Conservation (phyloP, 306 rosid species). For the Lathyrus sativus region DNA sequence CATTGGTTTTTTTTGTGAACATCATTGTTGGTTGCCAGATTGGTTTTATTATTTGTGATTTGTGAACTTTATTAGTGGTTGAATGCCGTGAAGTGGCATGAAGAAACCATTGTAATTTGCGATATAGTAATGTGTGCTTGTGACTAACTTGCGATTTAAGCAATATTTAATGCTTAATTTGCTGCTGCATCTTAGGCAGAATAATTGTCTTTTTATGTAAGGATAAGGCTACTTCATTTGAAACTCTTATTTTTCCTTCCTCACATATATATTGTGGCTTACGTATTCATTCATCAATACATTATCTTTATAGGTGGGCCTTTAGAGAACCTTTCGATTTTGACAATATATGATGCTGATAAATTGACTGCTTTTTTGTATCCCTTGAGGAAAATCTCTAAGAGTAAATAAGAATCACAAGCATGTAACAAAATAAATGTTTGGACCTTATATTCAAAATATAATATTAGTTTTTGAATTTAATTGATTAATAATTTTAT, state of each 20-base stretch:
- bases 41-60: conserved; percentile 3
- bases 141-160: not conserved
- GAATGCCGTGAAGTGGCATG: conserved; percentile 11
- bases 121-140: not conserved
- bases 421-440: not conserved
- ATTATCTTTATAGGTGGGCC: not conserved
- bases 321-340: not conserved
- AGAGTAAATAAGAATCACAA: not conserved
- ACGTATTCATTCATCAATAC: not conserved
- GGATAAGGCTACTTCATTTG: not conserved
- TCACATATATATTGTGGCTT: not conserved
- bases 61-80: conserved; percentile 17
- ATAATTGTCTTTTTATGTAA: no score
- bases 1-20: conserved; percentile 21
- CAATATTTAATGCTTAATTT: not conserved
- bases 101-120: conserved; percentile 11
- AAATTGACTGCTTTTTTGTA: not conserved
- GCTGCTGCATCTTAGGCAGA: not conserved
- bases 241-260: not conserved
- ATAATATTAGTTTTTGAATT: not conserved
- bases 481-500: not conserved
- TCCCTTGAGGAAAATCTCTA: not conserved
- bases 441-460: not conserved
- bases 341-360: not conserved
- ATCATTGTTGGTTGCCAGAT: conserved; percentile 17